Conservation (phyloP, 345 rosid genomes). For the Ceriops tagal region DNA sequence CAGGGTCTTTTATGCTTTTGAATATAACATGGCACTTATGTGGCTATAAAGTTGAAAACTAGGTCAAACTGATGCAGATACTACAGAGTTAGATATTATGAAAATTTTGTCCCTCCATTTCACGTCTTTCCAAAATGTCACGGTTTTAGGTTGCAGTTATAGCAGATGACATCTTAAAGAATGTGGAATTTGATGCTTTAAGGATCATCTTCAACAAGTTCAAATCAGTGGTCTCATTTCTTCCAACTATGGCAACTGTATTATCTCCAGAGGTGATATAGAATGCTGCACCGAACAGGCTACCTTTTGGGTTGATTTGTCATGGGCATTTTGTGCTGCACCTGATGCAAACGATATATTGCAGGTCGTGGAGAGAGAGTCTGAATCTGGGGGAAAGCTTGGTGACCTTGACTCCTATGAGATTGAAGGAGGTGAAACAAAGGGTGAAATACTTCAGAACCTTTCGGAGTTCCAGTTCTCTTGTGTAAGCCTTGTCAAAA, state of each 20-base stretch:
- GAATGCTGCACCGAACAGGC: constrained; percentile 15
- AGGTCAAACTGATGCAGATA: background rate
- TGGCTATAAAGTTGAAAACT: background rate
- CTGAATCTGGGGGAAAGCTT: constrained; percentile 84
- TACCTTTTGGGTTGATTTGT: constrained; percentile 8
- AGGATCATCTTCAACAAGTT: constrained; percentile 92
- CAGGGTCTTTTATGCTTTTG: constrained; percentile 1
- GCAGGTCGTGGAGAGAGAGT: constrained; percentile 79
- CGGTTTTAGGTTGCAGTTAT: constrained; percentile 75
- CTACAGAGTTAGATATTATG: background rate
- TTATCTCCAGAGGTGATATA: constrained; percentile 76
- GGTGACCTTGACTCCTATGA: constrained; percentile 92
- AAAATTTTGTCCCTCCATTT: background rate
- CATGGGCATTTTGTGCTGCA: background rate
- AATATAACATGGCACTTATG: background rate
- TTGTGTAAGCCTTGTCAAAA: constrained; percentile 58
- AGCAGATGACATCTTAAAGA: constrained; percentile 95
- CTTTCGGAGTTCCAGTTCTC: constrained; percentile 94
- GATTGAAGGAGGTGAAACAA: constrained; percentile 95
- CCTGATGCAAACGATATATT: constrained; percentile 5
- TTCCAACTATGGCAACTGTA: constrained; percentile 76
- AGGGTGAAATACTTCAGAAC: constrained; percentile 89
- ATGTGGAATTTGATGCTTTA: constrained; percentile 85
- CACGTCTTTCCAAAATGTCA: constrained; percentile 2
- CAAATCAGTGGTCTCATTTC: constrained; percentile 66